Evolutionary conservation across 2,329 filamentous ascomycete genomes (phyloP).

Genomic region (Colletotrichum plurivorum): DNA sequence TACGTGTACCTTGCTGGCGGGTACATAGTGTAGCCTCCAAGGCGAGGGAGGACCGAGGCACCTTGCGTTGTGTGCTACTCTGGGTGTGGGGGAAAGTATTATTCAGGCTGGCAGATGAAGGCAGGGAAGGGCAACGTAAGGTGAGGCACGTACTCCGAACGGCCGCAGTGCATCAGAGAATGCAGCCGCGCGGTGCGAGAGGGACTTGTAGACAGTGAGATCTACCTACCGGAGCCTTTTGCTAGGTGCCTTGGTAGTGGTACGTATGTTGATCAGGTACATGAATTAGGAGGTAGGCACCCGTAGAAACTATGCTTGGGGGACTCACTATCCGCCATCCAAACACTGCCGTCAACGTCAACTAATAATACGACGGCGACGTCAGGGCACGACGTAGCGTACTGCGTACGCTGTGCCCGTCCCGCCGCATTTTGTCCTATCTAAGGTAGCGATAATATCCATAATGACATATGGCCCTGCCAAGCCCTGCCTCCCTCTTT

Average conservation of each 20-base stretch:
- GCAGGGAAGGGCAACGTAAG: slow-evolving; percentile 25
- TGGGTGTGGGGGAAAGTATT: slow-evolving; percentile 11
- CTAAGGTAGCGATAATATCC: slow-evolving; percentile 30
- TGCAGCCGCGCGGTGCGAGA: slow-evolving; percentile 1
- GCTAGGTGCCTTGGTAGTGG: not conserved
- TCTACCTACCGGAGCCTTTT: too few species aligned
- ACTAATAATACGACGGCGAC: slow-evolving; percentile 28
- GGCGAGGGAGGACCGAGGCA: slow-evolving; percentile 5
- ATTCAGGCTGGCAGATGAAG: slow-evolving; percentile 10
- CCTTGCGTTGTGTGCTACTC: slow-evolving; percentile 5
- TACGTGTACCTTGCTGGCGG: slow-evolving; percentile 17
- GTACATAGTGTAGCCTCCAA: not conserved
- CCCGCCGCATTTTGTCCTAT: slow-evolving; percentile 19
- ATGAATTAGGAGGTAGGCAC: too few species aligned
- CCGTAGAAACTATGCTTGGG: slow-evolving; percentile 14
- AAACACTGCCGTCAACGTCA: slow-evolving; percentile 35
- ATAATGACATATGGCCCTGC: slow-evolving; percentile 39
- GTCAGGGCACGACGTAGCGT: slow-evolving; percentile 7
- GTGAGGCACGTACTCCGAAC: slow-evolving; percentile 8
- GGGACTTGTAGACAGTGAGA: not conserved
- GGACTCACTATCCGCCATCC: slow-evolving; percentile 26
- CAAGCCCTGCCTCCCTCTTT: slow-evolving; percentile 33
- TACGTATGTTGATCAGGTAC: slow-evolving; percentile 10
- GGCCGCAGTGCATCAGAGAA: not conserved
- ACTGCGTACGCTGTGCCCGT: slow-evolving; percentile 24